Evolutionary conservation across 2,329 filamentous ascomycete species (phyloP), one percentile per base, ranked within the genome.

Genomic region (Scedosporium minutisporum): DNA sequence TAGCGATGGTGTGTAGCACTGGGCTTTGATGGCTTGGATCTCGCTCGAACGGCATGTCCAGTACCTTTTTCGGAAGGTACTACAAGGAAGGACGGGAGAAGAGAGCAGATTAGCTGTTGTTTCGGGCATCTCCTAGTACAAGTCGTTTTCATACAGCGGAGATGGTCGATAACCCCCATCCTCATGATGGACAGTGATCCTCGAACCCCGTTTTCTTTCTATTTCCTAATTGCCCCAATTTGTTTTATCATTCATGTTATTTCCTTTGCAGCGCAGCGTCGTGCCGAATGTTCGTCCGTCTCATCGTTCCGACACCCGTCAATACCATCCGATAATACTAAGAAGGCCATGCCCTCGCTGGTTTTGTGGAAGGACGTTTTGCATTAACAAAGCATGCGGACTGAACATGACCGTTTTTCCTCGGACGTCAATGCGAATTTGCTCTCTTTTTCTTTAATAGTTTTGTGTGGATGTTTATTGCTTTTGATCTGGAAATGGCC

Each of bases 31-130:
- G 6, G 16, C n/a, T 58, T 33, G 55, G 33, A 58, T 25, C 27
- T 55, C 60, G 27, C 42, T 44, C 33, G 60, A 61, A 61, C 60
- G 60, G 60, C 60, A 61, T 57, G 60, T 48, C 60, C 60, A 29
- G 60, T 61, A 21, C 29, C 55, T 61, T 25, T 55, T 23, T 55
- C 18, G 23, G 23, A 23, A 55, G 23, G 18, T 23, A 27, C 51
- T 12, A 55, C 21, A 7, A 10, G 16, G 18, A n/a, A 27, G 29
- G 21, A 12, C 2, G 6, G 23, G 14, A 25, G 51, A 23, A 18
- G 7, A 18, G 48, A 29, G 29, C 29, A 29, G 29, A 38, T 38
- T 12, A 10, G 33, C 33, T 12, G 33, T 38, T 38, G 33, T 14
- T 12, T 14, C 33, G 33, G 10, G 33, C 33, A 38, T 38, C 10